A percentile compares a stretch with the other conserved stretches of the same genome.
Evolutionary conservation across 1,139 yeast species (phyloP).

Genomic region (Kodamaea sp.): DNA sequence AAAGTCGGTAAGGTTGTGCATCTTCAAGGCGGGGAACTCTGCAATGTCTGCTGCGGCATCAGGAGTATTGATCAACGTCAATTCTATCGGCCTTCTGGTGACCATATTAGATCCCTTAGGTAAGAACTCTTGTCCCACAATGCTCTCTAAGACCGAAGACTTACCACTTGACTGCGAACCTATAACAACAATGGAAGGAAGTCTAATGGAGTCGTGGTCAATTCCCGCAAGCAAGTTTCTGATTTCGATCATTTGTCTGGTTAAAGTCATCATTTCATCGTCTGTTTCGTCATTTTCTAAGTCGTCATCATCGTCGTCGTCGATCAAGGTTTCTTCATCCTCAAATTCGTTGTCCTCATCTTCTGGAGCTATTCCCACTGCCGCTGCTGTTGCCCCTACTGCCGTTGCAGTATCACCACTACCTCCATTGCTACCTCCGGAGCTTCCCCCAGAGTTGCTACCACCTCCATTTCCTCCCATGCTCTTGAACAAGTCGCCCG

Average conservation of each 20-base stretch:
- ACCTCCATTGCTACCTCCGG: slow-evolving; percentile 31
- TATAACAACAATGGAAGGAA: slow-evolving; percentile 94
- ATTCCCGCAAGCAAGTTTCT: slow-evolving; percentile 75
- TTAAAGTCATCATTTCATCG: slow-evolving; percentile 79
- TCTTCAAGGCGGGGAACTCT: slow-evolving; percentile 87
- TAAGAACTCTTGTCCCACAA: slow-evolving; percentile 91
- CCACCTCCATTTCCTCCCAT: slow-evolving; percentile 14
- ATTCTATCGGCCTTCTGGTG: slow-evolving; percentile 90
- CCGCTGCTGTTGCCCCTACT: slow-evolving; percentile 49
- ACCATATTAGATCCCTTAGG: slow-evolving; percentile 97
- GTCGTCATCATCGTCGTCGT: slow-evolving; percentile 42
- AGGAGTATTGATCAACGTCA: slow-evolving; percentile 87
- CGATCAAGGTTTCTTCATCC: slow-evolving; percentile 30
- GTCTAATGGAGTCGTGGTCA: slow-evolving; percentile 75
- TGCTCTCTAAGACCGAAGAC: slow-evolving; percentile 88
- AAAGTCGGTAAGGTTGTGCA: slow-evolving; percentile 83
- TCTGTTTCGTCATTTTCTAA: slow-evolving; percentile 54
- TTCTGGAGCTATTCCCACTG: slow-evolving; percentile 43
- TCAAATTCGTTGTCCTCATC: slow-evolving; percentile 21
- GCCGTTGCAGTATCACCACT: slow-evolving; percentile 41
- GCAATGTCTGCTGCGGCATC: slow-evolving; percentile 82
- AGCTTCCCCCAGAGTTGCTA: slow-evolving; percentile 20
- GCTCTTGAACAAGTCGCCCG: slow-evolving; percentile 43
- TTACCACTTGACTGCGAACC: slow-evolving; percentile 98
- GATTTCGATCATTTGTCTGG: slow-evolving; percentile 96